Evolutionary conservation across 768 basidiomycete genomes (phyloP).

Genomic region (Polyporus arcularius): DNA sequence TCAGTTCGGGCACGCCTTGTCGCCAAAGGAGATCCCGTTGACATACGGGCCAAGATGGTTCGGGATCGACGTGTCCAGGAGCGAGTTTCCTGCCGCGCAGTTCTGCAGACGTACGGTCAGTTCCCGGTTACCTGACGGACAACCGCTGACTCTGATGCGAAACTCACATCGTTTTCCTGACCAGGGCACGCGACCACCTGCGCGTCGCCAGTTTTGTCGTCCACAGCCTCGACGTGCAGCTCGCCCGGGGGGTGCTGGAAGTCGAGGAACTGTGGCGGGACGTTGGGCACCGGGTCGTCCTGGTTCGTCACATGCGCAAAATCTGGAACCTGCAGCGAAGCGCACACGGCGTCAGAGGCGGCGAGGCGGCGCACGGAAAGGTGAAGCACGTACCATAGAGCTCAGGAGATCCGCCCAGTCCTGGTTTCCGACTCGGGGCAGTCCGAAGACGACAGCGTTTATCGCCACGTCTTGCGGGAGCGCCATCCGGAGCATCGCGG

Average conservation of each 20-base stretch:
- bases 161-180: conserved; percentile 29
- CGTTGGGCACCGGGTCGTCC: conserved; percentile 41
- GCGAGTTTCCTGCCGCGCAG: conserved; percentile 27
- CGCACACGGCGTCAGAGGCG: neutral
- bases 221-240: conserved; percentile 33
- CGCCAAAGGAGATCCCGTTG: conserved; percentile 27
- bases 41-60: conserved; percentile 33
- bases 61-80: conserved; percentile 22
- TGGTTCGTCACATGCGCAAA: conserved; percentile 59
- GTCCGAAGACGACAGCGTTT: conserved; percentile 30
- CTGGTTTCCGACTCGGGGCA: conserved; percentile 35
- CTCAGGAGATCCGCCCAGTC: conserved; percentile 33
- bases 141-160: neutral
- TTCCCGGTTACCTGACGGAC: no score
- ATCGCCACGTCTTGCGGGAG: conserved; percentile 28
- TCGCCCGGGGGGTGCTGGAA: conserved; percentile 47
- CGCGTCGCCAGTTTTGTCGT: conserved; percentile 15
- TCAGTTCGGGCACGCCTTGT: conserved; percentile 22
- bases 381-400: conserved; percentile 16
- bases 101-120: conserved; percentile 13
- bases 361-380: no score
- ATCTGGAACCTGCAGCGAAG: conserved; percentile 17
- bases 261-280: conserved; percentile 38
- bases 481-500: conserved; percentile 30
- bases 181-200: conserved; percentile 30